Percentiles rank a stretch among this genome's conserved stretches.
Conservation (phyloP, 495 filamentous ascomycete genomes). For the Parachaetomium inaequale region DNA sequence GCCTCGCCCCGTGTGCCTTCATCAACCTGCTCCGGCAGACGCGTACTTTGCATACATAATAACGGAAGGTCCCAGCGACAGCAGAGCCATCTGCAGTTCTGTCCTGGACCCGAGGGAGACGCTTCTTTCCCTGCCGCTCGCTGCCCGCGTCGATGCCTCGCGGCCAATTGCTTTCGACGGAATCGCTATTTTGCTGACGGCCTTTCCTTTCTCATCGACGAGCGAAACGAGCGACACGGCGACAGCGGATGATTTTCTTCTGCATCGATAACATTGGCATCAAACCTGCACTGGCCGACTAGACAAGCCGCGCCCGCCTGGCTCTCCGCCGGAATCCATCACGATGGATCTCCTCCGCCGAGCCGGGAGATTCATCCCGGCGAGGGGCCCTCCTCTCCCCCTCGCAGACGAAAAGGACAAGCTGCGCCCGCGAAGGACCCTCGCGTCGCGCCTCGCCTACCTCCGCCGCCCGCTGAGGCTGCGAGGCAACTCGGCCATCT, state of each 20-base stretch:
- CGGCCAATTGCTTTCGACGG: background rate
- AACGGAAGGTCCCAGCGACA: background rate
- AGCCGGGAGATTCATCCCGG: conserved; percentile 47
- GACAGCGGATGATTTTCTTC: conserved; percentile 3
- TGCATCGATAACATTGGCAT: background rate
- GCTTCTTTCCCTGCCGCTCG: conserved; percentile 3
- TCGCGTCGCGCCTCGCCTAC: conserved; percentile 64
- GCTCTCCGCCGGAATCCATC: conserved; percentile 28
- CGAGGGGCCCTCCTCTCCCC: conserved; percentile 39
- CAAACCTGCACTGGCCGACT: conserved; percentile 4
- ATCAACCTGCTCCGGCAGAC: background rate
- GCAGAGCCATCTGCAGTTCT: background rate
- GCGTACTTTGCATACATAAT: too few species aligned
- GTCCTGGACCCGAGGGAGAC: background rate
- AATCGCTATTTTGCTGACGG: background rate
- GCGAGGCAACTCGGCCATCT: conserved; percentile 90
- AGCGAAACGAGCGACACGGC: conserved; percentile 6
- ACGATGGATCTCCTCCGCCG: conserved; percentile 56
- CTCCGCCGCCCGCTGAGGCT: conserved; percentile 84
- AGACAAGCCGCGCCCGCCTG: conserved; percentile 3
- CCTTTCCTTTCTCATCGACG: conserved; percentile 1
- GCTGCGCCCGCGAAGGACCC: conserved; percentile 27
- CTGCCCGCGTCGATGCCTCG: background rate
- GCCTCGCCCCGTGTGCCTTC: conserved; percentile 4
- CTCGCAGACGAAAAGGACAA: conserved; percentile 47